phyloP scores from a whole-genome alignment of 371 early-diverging fungal genomes.

The Mortierella sp. region DNA sequence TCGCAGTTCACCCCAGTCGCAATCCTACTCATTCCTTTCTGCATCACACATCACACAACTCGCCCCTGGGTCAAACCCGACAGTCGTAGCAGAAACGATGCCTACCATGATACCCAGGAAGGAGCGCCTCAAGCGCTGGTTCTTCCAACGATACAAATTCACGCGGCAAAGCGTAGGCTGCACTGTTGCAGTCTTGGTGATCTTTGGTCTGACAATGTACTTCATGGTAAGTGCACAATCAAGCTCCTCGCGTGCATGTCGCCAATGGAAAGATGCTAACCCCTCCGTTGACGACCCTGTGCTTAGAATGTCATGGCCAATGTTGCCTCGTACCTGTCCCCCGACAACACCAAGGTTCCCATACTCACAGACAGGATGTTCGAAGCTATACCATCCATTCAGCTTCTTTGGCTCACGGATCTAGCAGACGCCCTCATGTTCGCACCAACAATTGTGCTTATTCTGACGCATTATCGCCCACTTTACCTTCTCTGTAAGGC shows the following conservation, averaged over 20 bases:
- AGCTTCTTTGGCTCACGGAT: conserved; percentile 65
- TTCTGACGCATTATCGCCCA: conserved; percentile 61
- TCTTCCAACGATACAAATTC: conserved; percentile 39
- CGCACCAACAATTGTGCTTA: conserved; percentile 57
- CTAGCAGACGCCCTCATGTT: conserved; percentile 65
- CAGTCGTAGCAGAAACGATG: neutral
- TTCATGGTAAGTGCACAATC: conserved; percentile 32
- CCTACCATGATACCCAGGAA: conserved; percentile 5
- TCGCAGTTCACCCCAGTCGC: neutral
- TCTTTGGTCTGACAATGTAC: conserved; percentile 43
- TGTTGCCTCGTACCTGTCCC: conserved; percentile 66
- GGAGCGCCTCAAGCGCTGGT: conserved; percentile 33
- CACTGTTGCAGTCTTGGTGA: conserved; percentile 14
- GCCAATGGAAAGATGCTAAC: neutral
- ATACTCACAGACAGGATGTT: conserved; percentile 63
- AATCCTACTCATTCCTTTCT: neutral
- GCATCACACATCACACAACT: neutral
- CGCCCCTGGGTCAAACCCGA: no score
- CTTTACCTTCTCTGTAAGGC: conserved; percentile 59
- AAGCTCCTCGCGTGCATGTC: neutral
- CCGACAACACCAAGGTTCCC: conserved; percentile 54
- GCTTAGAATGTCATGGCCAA: conserved; percentile 70
- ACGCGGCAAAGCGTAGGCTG: conserved; percentile 25
- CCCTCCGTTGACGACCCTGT: no score
- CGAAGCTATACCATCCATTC: conserved; percentile 57